Base-by-base conservation (phyloP, 2,329 filamentous ascomycete species). In the Colletotrichum gigasporum region DNA sequence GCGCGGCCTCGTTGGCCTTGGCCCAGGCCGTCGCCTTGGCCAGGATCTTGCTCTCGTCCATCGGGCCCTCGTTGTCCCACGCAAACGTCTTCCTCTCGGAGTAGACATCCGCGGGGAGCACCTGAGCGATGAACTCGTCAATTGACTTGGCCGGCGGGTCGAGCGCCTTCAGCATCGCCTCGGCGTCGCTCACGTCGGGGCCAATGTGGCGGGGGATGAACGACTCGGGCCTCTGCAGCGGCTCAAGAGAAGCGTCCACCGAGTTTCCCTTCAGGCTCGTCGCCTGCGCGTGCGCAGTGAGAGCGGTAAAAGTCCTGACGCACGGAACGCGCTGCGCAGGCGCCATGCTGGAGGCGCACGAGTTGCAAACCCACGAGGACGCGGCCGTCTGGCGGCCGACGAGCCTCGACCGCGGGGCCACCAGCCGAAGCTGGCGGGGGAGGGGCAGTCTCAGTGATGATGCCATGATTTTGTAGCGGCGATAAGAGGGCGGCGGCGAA, bases 131-230 rank as follows among this genome's bases (percentile, higher is more conserved):
- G 73, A 98, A 97, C 26, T 92, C 89, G 68, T 97, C 93, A 63
- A 98, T 78, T 45, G 85, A 90, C 65, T 84, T 81, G 9, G 84
- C 90, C 0, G 92, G 91, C 16, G 93, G 92, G 63, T 93, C 90
- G 39, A 98, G 83, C 1, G 85, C 85, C 71, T 90, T 87, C 64
- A 97, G 88, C 95, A 98, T 97, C 72, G 89, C 83, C 69, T 89
- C 82, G 1, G 89, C 86, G 57, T 92, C 89, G 44, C 84, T 80
- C 32, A 90, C 84, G 53, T 90, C 89, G 3, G 94, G 94, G 1
- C 94, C 94, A 79, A 97, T 97, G 79, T 97, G 95, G 50, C 95
- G 89, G 63, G 91, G 86, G 58, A 91, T 84, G 73, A 97, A 97
- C 39, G 87, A 87, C 73, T 90, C 87, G 61, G 87, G 80, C 16